phyloP scores from a whole-genome alignment of 257 asterid genomes.

The Orobanche coerulescens region DNA sequence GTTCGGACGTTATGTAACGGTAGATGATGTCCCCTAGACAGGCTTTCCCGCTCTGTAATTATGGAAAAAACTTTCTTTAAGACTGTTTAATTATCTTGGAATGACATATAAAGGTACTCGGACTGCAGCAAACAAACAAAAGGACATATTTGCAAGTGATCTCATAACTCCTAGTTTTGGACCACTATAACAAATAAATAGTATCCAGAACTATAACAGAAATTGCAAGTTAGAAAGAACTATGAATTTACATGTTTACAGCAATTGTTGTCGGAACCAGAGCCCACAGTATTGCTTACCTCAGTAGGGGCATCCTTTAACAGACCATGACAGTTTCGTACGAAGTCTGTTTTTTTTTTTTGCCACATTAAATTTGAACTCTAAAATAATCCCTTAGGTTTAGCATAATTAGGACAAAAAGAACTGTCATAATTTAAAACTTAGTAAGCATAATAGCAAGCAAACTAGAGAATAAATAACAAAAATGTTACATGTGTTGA shows the following conservation, averaged over 20 bases:
- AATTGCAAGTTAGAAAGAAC: not conserved
- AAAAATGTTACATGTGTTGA: no score
- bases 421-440: not conserved
- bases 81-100: no score
- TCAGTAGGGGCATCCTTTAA: not conserved
- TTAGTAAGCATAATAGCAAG: not conserved
- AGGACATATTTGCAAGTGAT: not conserved
- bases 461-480: not conserved
- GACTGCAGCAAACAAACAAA: not conserved
- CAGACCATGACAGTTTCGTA: not conserved
- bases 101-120: no score
- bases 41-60: slow-evolving; percentile 63
- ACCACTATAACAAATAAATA: not conserved
- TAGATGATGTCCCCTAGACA: slow-evolving; percentile 86
- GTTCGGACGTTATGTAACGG: slow-evolving; percentile 76
- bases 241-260: not conserved
- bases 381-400: not conserved
- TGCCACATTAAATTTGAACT: no score
- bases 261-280: not conserved
- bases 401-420: not conserved
- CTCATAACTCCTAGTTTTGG: not conserved
- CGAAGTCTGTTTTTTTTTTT: no score
- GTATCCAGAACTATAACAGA: not conserved
- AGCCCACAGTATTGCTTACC: not conserved
- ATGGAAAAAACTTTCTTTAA: no score